Evolutionary conservation across 2,329 filamentous ascomycete genomes (phyloP).

Genomic region (Apiospora aurea): DNA sequence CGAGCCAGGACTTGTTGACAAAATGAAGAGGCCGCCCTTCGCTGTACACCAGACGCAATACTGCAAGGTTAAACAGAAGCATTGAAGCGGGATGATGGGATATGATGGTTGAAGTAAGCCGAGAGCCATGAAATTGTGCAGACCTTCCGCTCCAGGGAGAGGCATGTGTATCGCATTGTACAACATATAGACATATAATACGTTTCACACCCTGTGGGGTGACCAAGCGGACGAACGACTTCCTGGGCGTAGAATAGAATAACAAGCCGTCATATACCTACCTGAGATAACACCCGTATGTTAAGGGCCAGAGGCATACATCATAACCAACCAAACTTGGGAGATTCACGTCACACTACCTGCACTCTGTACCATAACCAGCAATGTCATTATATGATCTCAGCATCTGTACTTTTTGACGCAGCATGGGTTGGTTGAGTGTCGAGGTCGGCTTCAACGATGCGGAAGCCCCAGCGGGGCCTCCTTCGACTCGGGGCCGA

Average conservation of each 20-base stretch:
- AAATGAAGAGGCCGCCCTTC: background rate
- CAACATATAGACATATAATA: background rate
- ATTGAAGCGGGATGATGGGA: background rate
- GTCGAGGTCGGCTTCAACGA: background rate
- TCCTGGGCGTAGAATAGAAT: too few species aligned
- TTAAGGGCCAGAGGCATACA: background rate
- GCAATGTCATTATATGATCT: too few species aligned
- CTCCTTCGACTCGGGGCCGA: slow-evolving; percentile 13
- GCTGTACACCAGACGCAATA: background rate
- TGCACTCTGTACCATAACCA: background rate
- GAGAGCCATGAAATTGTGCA: background rate
- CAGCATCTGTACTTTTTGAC: too few species aligned
- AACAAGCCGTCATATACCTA: too few species aligned
- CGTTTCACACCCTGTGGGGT: too few species aligned
- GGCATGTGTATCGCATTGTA: background rate
- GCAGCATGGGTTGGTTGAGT: background rate
- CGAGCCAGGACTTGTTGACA: too few species aligned
- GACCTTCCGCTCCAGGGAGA: background rate
- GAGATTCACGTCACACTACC: background rate
- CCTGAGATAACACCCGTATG: background rate
- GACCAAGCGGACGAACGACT: too few species aligned
- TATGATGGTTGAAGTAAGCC: background rate
- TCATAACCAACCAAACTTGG: background rate
- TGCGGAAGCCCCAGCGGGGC: background rate
- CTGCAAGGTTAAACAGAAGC: background rate